Percentiles rank a stretch among this genome's conserved stretches.
Evolutionary conservation across 2,329 filamentous ascomycete genomes (phyloP).

Genomic region (Leptographium flavum): DNA sequence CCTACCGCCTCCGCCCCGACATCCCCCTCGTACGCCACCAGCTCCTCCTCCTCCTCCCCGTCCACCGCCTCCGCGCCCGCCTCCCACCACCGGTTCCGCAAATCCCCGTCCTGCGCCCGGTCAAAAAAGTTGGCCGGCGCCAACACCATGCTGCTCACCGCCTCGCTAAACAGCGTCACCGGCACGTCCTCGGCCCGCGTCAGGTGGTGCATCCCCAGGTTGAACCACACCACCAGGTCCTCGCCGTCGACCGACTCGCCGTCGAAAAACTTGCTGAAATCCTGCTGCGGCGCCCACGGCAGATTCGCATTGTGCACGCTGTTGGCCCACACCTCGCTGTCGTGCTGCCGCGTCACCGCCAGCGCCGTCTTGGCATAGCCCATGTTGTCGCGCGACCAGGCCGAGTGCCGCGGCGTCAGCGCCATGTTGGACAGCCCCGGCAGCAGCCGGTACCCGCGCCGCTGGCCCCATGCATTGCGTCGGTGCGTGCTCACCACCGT

Average conservation of each 20-base stretch:
- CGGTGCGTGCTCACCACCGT: constrained; percentile 20
- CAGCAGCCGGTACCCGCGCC: constrained; percentile 27
- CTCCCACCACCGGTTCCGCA: constrained; percentile 15
- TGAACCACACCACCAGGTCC: constrained; percentile 32
- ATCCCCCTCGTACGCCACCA: not conserved
- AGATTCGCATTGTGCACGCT: constrained; percentile 19
- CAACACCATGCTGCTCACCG: constrained; percentile 19
- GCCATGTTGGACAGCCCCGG: constrained; percentile 20
- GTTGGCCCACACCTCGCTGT: constrained; percentile 26
- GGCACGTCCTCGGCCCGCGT: constrained; percentile 25
- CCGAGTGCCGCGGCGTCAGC: constrained; percentile 21
- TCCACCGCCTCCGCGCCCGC: too few relatives aligned
- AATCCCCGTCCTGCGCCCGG: constrained; percentile 21
- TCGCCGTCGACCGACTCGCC: constrained; percentile 25
- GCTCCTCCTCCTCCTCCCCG: not conserved
- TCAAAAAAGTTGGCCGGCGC: constrained; percentile 21
- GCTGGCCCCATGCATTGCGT: constrained; percentile 25
- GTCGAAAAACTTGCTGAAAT: constrained; percentile 29
- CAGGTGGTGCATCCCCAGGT: constrained; percentile 36
- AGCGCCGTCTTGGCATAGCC: constrained; percentile 18
- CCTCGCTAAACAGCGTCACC: constrained; percentile 19
- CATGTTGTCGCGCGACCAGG: constrained; percentile 14
- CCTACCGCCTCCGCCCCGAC: too few relatives aligned
- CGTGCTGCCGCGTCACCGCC: constrained; percentile 27
- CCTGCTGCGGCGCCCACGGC: constrained; percentile 21